Conservation (phyloP, 768 basidiomycete species). For the Austroboletus eburneus region DNA sequence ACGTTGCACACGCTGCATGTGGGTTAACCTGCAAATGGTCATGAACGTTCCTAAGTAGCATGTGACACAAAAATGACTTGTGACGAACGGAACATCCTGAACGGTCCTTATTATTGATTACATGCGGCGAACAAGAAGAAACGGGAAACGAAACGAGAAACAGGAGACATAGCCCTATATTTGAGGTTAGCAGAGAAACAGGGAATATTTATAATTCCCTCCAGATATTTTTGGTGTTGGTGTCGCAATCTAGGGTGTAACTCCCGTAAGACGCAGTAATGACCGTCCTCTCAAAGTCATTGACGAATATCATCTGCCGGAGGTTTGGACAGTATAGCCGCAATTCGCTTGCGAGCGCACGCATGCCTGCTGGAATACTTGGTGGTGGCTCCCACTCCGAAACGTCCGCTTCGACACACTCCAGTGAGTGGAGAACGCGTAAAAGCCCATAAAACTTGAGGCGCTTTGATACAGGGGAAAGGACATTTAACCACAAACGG, state of each 20-base stretch:
- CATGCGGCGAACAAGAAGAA: conserved; percentile 16
- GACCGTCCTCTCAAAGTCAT: conserved; percentile 57
- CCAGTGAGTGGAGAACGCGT: conserved; percentile 46
- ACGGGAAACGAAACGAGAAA: conserved; percentile 5
- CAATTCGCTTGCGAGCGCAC: conserved; percentile 57
- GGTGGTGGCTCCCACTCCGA: conserved; percentile 64
- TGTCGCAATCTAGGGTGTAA: conserved; percentile 26
- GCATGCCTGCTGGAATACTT: conserved; percentile 45
- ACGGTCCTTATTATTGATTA: conserved; percentile 10
- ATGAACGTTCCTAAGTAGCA: background rate
- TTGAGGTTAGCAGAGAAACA: background rate
- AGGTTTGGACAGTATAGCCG: conserved; percentile 56
- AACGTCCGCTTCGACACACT: conserved; percentile 60
- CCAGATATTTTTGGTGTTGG: conserved; percentile 26
- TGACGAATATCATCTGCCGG: conserved; percentile 53
- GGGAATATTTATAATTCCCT: conserved; percentile 27
- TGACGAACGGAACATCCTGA: conserved; percentile 8
- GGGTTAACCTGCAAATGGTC: conserved; percentile 2
- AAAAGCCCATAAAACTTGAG: conserved; percentile 59
- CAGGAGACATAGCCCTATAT: conserved; percentile 2
- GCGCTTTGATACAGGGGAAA: conserved; percentile 38
- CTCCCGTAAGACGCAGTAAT: conserved; percentile 33
- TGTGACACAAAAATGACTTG: background rate
- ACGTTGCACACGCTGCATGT: background rate
- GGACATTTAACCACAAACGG: conserved; percentile 1